A percentile compares a stretch with the other conserved stretches of the same genome.
These are phyloP conservation scores for Zymoseptoria tritici DNA, from an alignment of 2,329 filamentous ascomycete species.

Conservation along the genomic window DNA sequence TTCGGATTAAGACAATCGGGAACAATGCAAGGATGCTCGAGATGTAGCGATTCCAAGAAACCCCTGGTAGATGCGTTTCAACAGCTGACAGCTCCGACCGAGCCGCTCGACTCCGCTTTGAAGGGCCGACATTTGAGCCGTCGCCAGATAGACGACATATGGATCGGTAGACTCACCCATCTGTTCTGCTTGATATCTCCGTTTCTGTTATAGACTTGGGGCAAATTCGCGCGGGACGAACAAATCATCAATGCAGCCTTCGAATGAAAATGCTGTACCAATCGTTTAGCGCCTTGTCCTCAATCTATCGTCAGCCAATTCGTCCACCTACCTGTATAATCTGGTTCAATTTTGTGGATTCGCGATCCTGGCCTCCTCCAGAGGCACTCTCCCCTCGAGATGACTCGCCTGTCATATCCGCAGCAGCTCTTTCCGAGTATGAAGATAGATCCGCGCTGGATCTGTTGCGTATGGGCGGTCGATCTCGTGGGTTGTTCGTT, in stretches of 20 bases:
- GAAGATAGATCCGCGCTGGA: slow-evolving; percentile 46
- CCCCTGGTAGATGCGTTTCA: not conserved
- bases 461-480: slow-evolving; percentile 41
- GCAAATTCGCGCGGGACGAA: slow-evolving; percentile 67
- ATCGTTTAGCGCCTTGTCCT: slow-evolving; percentile 5
- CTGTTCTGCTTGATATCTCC: slow-evolving; percentile 66
- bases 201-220: slow-evolving; percentile 49
- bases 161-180: slow-evolving; percentile 59
- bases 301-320: too few species aligned
- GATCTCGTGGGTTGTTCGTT: slow-evolving; percentile 67
- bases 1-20: not conserved
- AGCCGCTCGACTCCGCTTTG: not conserved
- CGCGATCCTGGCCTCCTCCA: slow-evolving; percentile 46
- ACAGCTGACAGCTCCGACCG: not conserved
- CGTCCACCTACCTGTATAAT: slow-evolving; percentile 68
- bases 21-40: not conserved
- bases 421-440: slow-evolving; percentile 44
- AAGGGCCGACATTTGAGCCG: not conserved
- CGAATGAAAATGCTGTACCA: slow-evolving; percentile 72
- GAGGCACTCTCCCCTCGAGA: slow-evolving; percentile 36
- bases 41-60: not conserved
- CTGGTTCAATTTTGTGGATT: slow-evolving; percentile 80
- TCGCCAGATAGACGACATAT: not conserved
- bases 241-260: slow-evolving; percentile 81
- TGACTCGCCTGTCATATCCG: slow-evolving; percentile 26